Percentiles rank a stretch among this genome's conserved stretches.
These are phyloP conservation scores for Lizonia empirigonia DNA, from an alignment of 2,329 filamentous ascomycete genomes.

Conservation along the genomic window DNA sequence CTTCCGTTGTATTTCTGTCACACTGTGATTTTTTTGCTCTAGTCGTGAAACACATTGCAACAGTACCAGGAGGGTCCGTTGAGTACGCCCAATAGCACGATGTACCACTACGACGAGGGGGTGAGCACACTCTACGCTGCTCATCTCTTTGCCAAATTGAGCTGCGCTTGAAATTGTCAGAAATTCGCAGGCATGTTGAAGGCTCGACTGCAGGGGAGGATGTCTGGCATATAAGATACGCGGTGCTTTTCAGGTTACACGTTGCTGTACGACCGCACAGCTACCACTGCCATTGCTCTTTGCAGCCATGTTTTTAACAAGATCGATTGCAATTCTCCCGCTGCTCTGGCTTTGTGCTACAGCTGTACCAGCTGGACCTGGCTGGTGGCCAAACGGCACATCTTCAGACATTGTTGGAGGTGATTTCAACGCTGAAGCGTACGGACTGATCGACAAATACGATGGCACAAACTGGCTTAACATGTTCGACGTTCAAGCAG, in stretches of 20 bases:
- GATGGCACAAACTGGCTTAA: constrained; percentile 47
- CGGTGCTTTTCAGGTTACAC: background rate
- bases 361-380: constrained; percentile 26
- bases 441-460: constrained; percentile 44
- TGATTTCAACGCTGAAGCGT: constrained; percentile 25
- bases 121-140: background rate
- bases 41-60: background rate
- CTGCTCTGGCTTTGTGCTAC: constrained; percentile 29
- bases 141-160: background rate
- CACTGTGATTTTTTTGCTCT: background rate
- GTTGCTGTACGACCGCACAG: constrained; percentile 4
- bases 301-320: constrained; percentile 25
- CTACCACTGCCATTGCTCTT: background rate
- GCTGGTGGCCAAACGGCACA: constrained; percentile 30
- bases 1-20: background rate
- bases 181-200: background rate
- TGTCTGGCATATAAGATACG: constrained; percentile 2
- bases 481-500: constrained; percentile 45
- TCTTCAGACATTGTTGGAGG: constrained; percentile 23
- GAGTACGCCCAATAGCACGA: background rate
- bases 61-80: background rate
- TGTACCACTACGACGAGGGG: background rate
- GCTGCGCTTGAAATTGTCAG: background rate
- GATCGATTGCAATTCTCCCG: constrained; percentile 22
- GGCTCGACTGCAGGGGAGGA: background rate